Evolutionary conservation across 2,329 filamentous ascomycete species (phyloP), one percentile per base, ranked within the genome.

Genomic region (Dothideomycetes sp.): DNA sequence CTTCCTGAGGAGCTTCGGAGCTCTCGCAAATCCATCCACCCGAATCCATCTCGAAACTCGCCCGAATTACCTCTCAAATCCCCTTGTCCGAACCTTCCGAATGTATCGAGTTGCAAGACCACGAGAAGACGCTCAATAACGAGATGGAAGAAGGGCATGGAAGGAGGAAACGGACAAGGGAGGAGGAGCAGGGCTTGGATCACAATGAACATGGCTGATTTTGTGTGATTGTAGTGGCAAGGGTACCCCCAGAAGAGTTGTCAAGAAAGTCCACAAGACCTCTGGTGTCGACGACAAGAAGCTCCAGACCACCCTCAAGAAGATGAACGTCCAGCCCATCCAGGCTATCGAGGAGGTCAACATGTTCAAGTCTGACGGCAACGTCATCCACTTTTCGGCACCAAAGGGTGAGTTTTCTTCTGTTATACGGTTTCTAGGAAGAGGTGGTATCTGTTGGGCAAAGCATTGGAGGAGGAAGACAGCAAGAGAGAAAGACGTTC

Each of bases 321-420:
- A 98, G 83, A 80, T 98, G 67, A 96, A 96, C 71, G 89, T 94
- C 45, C 91, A 98, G 79, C 91, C 91, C 59, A 96, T 98, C 70
- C 88, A 94, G 75, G 86, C 84, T 52, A 98, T 98, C 59, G 91
- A 98, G 80, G 91, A 98, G 76, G 91, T 98, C 66, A 98, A 98
- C 82, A 98, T 98, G 91, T 98, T 98, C 82, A 98, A 98, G 84
- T 83, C 84, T 64, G 91, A 98, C 65, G 91, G 91, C 68, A 98
- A 98, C 68, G 91, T 98, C 67, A 96, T 98, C 62, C 91, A 98
- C 79, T 98, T 98, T 66, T 83, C 86, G 58, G 85, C 85, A 60
- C 91, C 91, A 56, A 95, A 95, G 77, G 91, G 91, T 96, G 71
- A 61, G 77, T 72, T 30, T 35, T 22, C 22, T 9, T 15, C 12